Conservation (phyloP, 345 rosid genomes). For the Balakata baccata region DNA sequence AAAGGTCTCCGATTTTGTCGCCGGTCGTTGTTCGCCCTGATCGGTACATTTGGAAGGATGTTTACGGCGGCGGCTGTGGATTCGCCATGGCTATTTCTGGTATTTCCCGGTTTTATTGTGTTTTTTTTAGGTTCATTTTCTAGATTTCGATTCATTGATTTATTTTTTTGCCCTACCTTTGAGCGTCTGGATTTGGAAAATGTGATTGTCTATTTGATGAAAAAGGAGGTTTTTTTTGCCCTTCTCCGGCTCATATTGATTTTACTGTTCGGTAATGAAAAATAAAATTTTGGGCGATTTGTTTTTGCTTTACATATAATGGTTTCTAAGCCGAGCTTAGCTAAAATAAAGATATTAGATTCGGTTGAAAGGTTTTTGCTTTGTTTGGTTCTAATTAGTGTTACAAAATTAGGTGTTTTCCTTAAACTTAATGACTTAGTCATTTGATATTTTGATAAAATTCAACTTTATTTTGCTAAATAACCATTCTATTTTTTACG, state of each 20-base stretch:
- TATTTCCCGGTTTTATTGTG: conserved; percentile 13
- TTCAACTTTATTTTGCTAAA: too few relatives aligned
- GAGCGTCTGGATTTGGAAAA: neutral
- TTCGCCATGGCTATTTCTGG: conserved; percentile 96
- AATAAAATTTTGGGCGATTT: neutral
- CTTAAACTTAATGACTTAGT: neutral
- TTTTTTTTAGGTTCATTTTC: neutral
- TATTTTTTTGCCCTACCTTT: neutral
- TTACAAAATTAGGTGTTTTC: neutral
- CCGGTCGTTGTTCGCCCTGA: conserved; percentile 47
- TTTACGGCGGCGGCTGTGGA: conserved; percentile 93
- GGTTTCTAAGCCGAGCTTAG: neutral
- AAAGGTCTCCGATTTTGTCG: conserved; percentile 69
- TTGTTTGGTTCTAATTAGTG: neutral
- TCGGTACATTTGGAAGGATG: conserved; percentile 61
- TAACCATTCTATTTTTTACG: too few relatives aligned
- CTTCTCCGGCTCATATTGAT: neutral
- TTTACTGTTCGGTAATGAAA: conserved; percentile 2
- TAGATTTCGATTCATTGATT: neutral
- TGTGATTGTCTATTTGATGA: neutral
- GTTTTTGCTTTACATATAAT: too few relatives aligned
- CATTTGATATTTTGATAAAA: neutral
- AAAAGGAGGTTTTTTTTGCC: neutral
- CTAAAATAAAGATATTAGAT: neutral
- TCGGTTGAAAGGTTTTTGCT: neutral